Conservation (phyloP, 805 yeast genomes). For the Wickerhamomyces rabaulensis region DNA sequence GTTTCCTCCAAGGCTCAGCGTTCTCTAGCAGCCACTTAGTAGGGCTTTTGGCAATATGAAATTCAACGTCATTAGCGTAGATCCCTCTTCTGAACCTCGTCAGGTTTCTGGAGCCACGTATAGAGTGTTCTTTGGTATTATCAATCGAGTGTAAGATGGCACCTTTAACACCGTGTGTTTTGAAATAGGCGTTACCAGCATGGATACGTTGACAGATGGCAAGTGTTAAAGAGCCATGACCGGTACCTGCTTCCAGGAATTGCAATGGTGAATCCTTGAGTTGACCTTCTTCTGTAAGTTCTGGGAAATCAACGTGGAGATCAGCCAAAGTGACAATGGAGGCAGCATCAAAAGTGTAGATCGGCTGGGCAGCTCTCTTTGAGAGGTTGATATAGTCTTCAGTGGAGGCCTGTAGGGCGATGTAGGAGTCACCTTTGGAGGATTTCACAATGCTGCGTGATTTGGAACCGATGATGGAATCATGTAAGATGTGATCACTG, state of each 20-base stretch:
- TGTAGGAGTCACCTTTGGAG: constrained; percentile 24
- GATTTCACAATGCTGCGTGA: constrained; percentile 30
- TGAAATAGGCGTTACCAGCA: constrained; percentile 36
- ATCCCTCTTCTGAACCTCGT: constrained; percentile 37
- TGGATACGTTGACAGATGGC: constrained; percentile 39
- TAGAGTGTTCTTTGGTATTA: constrained; percentile 32
- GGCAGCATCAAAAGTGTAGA: constrained; percentile 44
- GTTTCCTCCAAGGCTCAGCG: constrained; percentile 21
- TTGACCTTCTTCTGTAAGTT: constrained; percentile 9
- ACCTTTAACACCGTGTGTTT: constrained; percentile 29
- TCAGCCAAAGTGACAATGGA: constrained; percentile 43
- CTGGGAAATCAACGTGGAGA: constrained; percentile 38
- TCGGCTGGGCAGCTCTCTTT: constrained; percentile 44
- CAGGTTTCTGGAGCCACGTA: constrained; percentile 37
- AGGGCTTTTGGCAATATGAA: constrained; percentile 38
- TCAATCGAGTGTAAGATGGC: constrained; percentile 44
- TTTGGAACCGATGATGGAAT: constrained; percentile 32
- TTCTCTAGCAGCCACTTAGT: constrained; percentile 31
- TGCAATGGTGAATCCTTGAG: constrained; percentile 28
- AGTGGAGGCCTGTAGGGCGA: constrained; percentile 35
- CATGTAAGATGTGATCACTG: constrained; percentile 28
- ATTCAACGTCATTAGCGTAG: constrained; percentile 40
- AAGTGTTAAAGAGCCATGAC: constrained; percentile 46
- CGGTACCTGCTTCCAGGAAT: constrained; percentile 49
- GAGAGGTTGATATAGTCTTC: constrained; percentile 40